Conservation (phyloP, 164 flowering plant species). For the Vitis labrusca region DNA sequence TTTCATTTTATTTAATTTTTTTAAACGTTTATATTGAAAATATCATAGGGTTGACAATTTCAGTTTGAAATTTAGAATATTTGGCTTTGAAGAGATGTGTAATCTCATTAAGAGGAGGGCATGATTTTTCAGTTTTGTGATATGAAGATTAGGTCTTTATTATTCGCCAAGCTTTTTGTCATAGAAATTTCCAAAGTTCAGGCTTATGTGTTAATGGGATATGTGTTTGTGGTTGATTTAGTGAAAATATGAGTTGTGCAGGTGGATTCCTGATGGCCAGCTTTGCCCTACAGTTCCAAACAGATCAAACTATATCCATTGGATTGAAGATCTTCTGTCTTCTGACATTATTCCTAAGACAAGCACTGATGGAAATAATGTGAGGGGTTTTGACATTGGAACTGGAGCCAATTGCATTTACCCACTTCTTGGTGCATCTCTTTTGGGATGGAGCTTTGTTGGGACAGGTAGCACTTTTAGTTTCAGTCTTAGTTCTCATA, state of each 20-base stretch:
- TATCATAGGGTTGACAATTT: too few species aligned
- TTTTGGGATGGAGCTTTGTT: constrained; percentile 93
- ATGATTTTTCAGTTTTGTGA: too few species aligned
- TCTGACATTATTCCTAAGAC: constrained; percentile 54
- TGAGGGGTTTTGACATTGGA: constrained; percentile 90
- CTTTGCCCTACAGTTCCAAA: constrained; percentile 96
- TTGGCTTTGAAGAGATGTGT: too few species aligned
- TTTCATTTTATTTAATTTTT: too few species aligned
- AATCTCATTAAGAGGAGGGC: too few species aligned
- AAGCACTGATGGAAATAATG: constrained; percentile 27
- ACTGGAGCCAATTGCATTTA: constrained; percentile 96
- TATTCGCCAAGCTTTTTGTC: too few species aligned
- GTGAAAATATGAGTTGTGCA: constrained; percentile 18
- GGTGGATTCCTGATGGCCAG: constrained; percentile 99
- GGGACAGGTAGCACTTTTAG: constrained; percentile 60
- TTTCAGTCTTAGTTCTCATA: neutral
- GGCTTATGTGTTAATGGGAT: neutral
- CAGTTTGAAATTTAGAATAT: too few species aligned
- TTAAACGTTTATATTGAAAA: too few species aligned
- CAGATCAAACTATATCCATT: constrained; percentile 90
- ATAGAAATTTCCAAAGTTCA: neutral
- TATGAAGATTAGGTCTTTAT: too few species aligned
- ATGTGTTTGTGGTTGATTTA: neutral
- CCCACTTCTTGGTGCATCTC: constrained; percentile 95
- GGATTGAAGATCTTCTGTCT: constrained; percentile 86